Evolutionary conservation across 352 stramenopile species (phyloP), one percentile per base, ranked within the genome.

Genomic region (Phytopythium aichiense): DNA sequence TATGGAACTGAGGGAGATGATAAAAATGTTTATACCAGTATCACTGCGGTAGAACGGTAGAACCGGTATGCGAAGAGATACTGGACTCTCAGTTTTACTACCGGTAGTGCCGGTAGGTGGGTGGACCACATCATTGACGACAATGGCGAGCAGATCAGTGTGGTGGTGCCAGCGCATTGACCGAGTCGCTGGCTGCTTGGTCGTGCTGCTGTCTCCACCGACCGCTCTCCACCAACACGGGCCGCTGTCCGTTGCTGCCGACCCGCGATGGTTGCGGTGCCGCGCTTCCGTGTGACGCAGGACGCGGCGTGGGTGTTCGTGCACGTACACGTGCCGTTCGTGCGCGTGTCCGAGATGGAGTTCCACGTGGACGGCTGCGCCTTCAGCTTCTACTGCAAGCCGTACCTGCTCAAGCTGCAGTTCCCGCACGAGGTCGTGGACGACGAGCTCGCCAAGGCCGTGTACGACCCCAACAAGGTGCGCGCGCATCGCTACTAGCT

Each of bases 371-470:
- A 98, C 65, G 83, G 87, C 62, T 65, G 64, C 68, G 83, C 92
- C 52, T 99, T 98, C 72, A 88, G 86, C 35, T 98, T 98, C 73
- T 98, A 91, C 73, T 98, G 95, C 73, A 98, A 98, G 63, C 97
- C 97, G 16, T 99, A 99, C 71, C 70, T 99, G 58, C 86, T 99
- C 54, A 98, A 98, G 64, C 76, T 99, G 45, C 84, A 91, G 59
- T 97, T 99, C 73, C 89, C 94, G 22, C 71, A 91, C 61, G 76
- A 81, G 63, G 80, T 97, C 12, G 75, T 94, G 38, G 92, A 98
- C 68, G 81, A 98, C 58, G 94, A 98, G 37, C 62, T 85, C 42
- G 79, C 84, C 43, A 97, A 96, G 72, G 87, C 86, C 13, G 88
- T 97, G 40, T 97, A 97, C 62, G 90, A 98, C 66, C 79, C 89